Base-by-base conservation (phyloP, 2,329 filamentous ascomycete genomes). In the Aureobasidium vineae region DNA sequence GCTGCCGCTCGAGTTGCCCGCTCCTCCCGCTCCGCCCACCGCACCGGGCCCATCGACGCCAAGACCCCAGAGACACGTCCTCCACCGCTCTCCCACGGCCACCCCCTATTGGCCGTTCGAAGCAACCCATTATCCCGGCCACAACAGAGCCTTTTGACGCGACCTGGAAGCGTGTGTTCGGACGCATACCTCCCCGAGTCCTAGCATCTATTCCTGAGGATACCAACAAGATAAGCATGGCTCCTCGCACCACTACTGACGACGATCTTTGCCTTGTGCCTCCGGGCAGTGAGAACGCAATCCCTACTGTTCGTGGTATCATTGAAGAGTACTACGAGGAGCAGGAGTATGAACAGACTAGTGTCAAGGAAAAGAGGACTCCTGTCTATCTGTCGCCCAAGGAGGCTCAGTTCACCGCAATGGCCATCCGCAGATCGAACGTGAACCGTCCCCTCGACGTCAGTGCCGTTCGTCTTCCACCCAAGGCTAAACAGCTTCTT, bases 271-370 rank as follows among this genome's bases (percentile, higher is more conserved):
- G 75, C 43, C 71, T 75, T 10, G 65, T 72, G n/a, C 71, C 73
- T 19, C 61, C 63, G 19, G 59, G 68, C 28, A 67, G 36, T 45
- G 68, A 69, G 19, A 67, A 75, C 43, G 71, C 76, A 50, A 64
- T 73, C 45, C 75, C 73, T 16, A 81, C 79, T 1, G 69, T 70
- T 13, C 75, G 80, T 65, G 78, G 72, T 16, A 71, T 72, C 45
- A 77, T 81, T 33, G 80, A 82, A 70, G 73, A 76, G 26, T 73
- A 72, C 36, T 71, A 70, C 1, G 79, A 81, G 71, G 68, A 72
- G 36, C 61, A 65, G 3, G 50, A 68, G 36, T 72, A 72, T 45
- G 50, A 73, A 64, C 59, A 75, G 69, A 68, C 68, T 73, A 60
- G 76, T 72, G 70, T 74, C 74, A 68, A 73, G 72, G 73, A 76